A percentile compares a stretch with the other conserved stretches of the same genome.
Evolutionary conservation across 192 early-diverging fungal species (phyloP).

Genomic region (Hyaloraphidium curvatum): DNA sequence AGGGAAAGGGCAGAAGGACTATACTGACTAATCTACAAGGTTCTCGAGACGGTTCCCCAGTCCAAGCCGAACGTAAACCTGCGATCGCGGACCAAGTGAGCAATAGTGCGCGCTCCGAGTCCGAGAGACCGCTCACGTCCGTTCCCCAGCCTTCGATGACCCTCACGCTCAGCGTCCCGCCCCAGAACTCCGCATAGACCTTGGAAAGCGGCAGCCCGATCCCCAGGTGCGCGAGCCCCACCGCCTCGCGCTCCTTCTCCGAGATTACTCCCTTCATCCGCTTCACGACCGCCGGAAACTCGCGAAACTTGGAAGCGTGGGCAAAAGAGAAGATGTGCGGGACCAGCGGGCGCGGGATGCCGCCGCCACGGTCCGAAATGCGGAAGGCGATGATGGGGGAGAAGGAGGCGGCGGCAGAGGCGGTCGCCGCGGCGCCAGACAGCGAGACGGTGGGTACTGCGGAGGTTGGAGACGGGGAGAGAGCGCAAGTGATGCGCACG

Average conservation of each 20-base stretch:
- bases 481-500: conserved; percentile 38
- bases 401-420: conserved; percentile 57
- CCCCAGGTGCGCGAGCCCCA: conserved; percentile 32
- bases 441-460: no score
- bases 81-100: no score
- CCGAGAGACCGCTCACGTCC: no score
- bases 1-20: no score
- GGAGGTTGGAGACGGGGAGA: no score
- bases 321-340: conserved; percentile 67
- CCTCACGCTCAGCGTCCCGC: conserved; percentile 57
- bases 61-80: no score
- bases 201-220: conserved; percentile 78
- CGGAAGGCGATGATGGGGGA: conserved; percentile 63
- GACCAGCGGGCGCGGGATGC: conserved; percentile 44
- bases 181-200: conserved; percentile 92
- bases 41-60: no score
- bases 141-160: conserved; percentile 78
- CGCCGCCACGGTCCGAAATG: conserved; percentile 85
- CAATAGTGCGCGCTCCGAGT: no score
- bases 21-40: no score
- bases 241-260: conserved; percentile 23
- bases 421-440: no score
- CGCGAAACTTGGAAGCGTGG: conserved; percentile 30
- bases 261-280: conserved; percentile 59
- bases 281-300: conserved; percentile 55